Conservation (phyloP, 2,329 filamentous ascomycete species). For the Nemania diffusa region DNA sequence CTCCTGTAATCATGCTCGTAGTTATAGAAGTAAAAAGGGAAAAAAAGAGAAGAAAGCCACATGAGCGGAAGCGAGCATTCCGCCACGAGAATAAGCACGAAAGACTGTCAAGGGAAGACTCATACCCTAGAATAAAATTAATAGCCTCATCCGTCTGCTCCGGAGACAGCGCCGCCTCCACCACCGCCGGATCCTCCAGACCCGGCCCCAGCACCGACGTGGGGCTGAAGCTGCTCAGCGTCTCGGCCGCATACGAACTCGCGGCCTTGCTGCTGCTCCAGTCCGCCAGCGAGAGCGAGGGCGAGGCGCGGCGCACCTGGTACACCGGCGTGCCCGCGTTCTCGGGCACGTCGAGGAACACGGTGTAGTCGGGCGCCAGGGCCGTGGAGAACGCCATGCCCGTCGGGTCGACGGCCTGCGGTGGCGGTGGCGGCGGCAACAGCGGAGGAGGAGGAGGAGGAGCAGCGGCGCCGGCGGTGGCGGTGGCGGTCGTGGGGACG, state of each 20-base stretch:
- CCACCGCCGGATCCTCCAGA: constrained; percentile 10
- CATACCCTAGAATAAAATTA: constrained; percentile 66
- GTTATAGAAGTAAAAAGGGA: background rate
- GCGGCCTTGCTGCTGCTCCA: background rate
- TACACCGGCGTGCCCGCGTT: constrained; percentile 56
- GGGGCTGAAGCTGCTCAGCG: constrained; percentile 8
- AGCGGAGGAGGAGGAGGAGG: too few species aligned
- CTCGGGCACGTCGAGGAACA: constrained; percentile 55
- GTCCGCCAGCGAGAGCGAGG: constrained; percentile 5
- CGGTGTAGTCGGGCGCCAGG: constrained; percentile 40
- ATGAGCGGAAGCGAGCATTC: background rate
- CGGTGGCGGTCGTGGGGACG: background rate
- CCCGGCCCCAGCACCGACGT: constrained; percentile 13
- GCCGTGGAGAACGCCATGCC: constrained; percentile 16
- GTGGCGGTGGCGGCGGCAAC: constrained; percentile 3
- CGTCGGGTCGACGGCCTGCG: background rate
- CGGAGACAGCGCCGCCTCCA: constrained; percentile 45
- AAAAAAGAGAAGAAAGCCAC: background rate
- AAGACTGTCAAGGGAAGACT: background rate
- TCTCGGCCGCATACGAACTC: constrained; percentile 11
- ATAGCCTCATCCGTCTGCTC: constrained; percentile 59
- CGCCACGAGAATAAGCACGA: background rate
- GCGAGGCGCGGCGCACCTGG: constrained; percentile 51
- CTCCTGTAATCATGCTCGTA: background rate
- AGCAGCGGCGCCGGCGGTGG: background rate